Evolutionary conservation across 2,329 filamentous ascomycete species (phyloP).

Genomic region (Ustilaginoidea virens): DNA sequence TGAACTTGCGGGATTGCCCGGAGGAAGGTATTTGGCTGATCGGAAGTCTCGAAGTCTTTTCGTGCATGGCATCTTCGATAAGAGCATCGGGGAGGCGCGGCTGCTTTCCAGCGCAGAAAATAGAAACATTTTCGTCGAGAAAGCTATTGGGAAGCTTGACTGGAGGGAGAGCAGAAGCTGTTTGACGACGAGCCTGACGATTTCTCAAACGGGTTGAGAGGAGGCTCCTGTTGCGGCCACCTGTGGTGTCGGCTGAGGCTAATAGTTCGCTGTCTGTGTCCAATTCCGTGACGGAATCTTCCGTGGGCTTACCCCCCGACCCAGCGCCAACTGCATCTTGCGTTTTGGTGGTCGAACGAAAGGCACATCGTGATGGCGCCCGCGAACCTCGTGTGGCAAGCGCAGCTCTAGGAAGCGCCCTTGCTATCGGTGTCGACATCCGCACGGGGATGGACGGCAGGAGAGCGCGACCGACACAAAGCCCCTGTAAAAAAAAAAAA

Average conservation of each 20-base stretch:
- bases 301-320: slow-evolving; percentile 12
- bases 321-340: slow-evolving; percentile 7
- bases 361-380: slow-evolving; percentile 7
- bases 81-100: slow-evolving; percentile 17
- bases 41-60: slow-evolving; percentile 16
- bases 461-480: no score
- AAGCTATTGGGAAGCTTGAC: slow-evolving; percentile 43
- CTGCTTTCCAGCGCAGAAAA: slow-evolving; percentile 10
- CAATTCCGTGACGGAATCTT: slow-evolving; percentile 12
- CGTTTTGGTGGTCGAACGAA: slow-evolving; percentile 10
- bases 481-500: no score
- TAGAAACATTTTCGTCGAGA: slow-evolving; percentile 30
- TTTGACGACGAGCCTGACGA: slow-evolving; percentile 17
- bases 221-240: slow-evolving; percentile 13
- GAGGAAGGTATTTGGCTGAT: slow-evolving; percentile 10
- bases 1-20: slow-evolving; percentile 10
- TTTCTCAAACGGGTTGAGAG: slow-evolving; percentile 13
- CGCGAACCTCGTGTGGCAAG: slow-evolving; percentile 11
- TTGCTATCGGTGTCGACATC: slow-evolving; percentile 16
- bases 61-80: slow-evolving; percentile 15
- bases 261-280: slow-evolving; percentile 14
- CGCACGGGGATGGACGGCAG: no score
- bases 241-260: slow-evolving; percentile 11
- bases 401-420: slow-evolving; percentile 13
- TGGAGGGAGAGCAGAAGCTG: slow-evolving; percentile 28